These are phyloP conservation scores for Psophocarpus tetragonolobus DNA, from an alignment of 306 rosid genomes.

Conservation along the genomic window DNA sequence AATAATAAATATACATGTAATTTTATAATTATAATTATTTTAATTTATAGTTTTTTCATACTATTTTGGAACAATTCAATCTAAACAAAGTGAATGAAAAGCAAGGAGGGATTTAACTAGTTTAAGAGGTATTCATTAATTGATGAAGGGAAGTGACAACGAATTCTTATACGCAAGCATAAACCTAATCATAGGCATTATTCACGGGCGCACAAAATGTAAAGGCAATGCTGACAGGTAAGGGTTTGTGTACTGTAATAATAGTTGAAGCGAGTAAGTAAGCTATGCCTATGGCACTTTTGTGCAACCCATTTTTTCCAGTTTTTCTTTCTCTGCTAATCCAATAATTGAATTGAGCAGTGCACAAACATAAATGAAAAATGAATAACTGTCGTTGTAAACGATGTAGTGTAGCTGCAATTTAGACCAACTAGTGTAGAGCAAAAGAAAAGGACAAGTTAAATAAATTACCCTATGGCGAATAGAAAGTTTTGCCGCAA, in stretches of 20 bases:
- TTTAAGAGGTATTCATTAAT: constrained; percentile 20
- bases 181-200: constrained; percentile 30
- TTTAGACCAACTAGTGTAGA: constrained; percentile 16
- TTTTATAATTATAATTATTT: too few species aligned
- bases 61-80: too few species aligned
- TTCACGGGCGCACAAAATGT: constrained; percentile 31
- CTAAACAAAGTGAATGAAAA: constrained; percentile 4
- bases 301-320: not conserved
- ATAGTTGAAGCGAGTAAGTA: not conserved
- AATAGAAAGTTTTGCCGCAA: constrained; percentile 35
- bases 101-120: not conserved
- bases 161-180: constrained; percentile 19
- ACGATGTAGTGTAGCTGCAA: not conserved
- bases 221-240: constrained; percentile 22
- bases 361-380: constrained; percentile 24
- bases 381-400: constrained; percentile 5
- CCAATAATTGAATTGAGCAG: constrained; percentile 39
- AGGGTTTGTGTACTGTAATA: not conserved
- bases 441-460: constrained; percentile 27
- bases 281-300: not conserved
- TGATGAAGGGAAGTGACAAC: constrained; percentile 26
- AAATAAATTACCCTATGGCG: constrained; percentile 17
- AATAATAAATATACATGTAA: too few species aligned
- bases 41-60: too few species aligned
- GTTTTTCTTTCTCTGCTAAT: constrained; percentile 25